These are phyloP conservation scores for Coffea eugenioides DNA, from an alignment of 257 asterid species.

Conservation along the genomic window DNA sequence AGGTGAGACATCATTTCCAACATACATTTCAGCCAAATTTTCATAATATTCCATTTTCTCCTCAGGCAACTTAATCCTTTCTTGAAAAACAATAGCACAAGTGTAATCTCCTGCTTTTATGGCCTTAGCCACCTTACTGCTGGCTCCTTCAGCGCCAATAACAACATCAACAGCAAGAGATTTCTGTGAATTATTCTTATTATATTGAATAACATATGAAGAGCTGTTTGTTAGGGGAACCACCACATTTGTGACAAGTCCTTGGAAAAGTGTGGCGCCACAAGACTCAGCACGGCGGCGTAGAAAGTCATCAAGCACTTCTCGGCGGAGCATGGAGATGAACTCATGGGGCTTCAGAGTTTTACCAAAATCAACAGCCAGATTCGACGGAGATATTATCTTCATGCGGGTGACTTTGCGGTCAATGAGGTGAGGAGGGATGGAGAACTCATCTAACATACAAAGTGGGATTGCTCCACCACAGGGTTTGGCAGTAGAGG, in stretches of 20 bases:
- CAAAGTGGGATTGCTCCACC: slow-evolving; percentile 96
- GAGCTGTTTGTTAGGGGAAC: slow-evolving; percentile 66
- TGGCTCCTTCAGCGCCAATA: slow-evolving; percentile 96
- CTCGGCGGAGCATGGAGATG: slow-evolving; percentile 97
- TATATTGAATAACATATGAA: slow-evolving; percentile 57
- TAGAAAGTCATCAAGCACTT: slow-evolving; percentile 76
- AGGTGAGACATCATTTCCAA: slow-evolving; percentile 90
- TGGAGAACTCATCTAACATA: slow-evolving; percentile 92
- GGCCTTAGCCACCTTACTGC: slow-evolving; percentile 79
- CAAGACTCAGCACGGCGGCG: slow-evolving; percentile 73
- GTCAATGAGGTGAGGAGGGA: slow-evolving; percentile 84
- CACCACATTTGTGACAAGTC: slow-evolving; percentile 83
- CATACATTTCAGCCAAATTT: slow-evolving; percentile 69
- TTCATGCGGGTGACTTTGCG: slow-evolving; percentile 86
- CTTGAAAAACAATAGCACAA: slow-evolving; percentile 94
- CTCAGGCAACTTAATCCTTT: slow-evolving; percentile 75
- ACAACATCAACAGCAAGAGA: slow-evolving; percentile 77
- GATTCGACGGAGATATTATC: slow-evolving; percentile 93
- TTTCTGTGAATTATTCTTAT: slow-evolving; percentile 33
- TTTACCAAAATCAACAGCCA: slow-evolving; percentile 82
- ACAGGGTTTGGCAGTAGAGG: slow-evolving; percentile 89
- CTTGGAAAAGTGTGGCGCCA: slow-evolving; percentile 78
- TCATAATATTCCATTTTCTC: slow-evolving; percentile 83
- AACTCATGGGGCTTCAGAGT: slow-evolving; percentile 90
- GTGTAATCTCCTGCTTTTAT: slow-evolving; percentile 88